A percentile compares a stretch with the other conserved stretches of the same genome.
These are phyloP conservation scores for Globisporangium acanthophoron DNA, from an alignment of 352 stramenopile species.

Conservation along the genomic window DNA sequence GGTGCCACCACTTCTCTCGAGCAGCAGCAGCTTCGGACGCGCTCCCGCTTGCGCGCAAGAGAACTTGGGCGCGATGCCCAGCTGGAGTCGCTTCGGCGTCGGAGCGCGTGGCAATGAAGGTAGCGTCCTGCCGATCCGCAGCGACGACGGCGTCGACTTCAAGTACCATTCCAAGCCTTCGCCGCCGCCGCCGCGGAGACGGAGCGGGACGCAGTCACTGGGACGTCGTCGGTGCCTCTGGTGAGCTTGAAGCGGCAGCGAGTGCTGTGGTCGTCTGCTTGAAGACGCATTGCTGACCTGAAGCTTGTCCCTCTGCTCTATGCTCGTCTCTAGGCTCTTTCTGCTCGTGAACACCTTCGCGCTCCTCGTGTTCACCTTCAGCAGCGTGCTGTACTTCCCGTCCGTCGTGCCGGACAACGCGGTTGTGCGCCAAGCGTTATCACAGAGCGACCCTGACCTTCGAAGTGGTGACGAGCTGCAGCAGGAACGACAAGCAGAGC, in stretches of 20 bases:
- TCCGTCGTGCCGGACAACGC: slow-evolving; percentile 18
- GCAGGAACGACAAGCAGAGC: neutral
- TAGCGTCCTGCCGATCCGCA: slow-evolving; percentile 8
- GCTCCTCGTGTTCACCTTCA: slow-evolving; percentile 48
- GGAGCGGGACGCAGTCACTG: neutral
- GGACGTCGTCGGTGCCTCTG: slow-evolving; percentile 16
- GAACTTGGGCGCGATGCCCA: slow-evolving; percentile 3
- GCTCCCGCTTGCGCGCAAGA: no score
- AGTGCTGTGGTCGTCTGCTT: neutral
- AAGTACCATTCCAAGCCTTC: slow-evolving; percentile 14
- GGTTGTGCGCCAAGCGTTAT: slow-evolving; percentile 30
- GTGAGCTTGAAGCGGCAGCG: neutral
- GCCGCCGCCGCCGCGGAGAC: neutral
- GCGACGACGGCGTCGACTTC: neutral
- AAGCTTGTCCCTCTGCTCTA: neutral
- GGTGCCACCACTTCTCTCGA: no score
- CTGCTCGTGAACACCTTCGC: slow-evolving; percentile 42
- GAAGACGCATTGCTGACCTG: neutral
- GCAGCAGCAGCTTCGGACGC: no score
- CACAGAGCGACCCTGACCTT: slow-evolving; percentile 23
- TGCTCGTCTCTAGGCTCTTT: slow-evolving; percentile 23
- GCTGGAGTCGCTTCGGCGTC: slow-evolving; percentile 11
- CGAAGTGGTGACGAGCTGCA: neutral
- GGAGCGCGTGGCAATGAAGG: neutral
- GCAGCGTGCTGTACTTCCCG: slow-evolving; percentile 44